These are phyloP conservation scores for Arxiozyma bovina DNA, from an alignment of 1,139 yeast genomes.

Conservation along the genomic window DNA sequence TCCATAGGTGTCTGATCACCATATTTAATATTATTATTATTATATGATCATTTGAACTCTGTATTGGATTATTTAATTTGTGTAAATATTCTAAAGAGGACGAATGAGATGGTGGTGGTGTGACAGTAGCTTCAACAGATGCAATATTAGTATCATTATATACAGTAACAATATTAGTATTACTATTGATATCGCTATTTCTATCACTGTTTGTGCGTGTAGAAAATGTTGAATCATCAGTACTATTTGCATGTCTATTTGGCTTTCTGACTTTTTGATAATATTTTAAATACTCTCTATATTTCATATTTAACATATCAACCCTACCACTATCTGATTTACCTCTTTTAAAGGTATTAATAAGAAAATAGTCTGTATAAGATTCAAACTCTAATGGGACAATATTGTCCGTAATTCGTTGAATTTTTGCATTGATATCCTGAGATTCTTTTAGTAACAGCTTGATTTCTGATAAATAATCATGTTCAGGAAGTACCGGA, in stretches of 20 bases:
- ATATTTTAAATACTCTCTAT: constrained; percentile 22
- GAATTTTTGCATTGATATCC: constrained; percentile 5
- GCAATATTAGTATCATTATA: too few species aligned
- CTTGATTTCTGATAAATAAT: neutral
- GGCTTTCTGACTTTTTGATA: constrained; percentile 18
- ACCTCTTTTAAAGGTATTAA: constrained; percentile 26
- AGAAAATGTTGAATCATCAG: neutral
- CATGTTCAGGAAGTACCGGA: neutral
- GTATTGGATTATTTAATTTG: neutral
- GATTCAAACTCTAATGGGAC: constrained; percentile 30
- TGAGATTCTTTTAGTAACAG: neutral
- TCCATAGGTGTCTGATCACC: neutral
- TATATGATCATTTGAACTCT: neutral
- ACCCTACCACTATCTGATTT: constrained; percentile 30
- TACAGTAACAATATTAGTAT: neutral
- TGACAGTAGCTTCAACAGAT: neutral
- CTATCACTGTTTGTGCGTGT: neutral
- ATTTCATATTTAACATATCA: constrained; percentile 23
- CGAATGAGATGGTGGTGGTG: neutral
- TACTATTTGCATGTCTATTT: neutral
- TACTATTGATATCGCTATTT: too few species aligned
- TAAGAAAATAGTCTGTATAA: constrained; percentile 25
- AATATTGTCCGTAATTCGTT: constrained; percentile 11
- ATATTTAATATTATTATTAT: neutral
- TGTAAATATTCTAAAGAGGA: constrained; percentile 1